Evolutionary conservation across 2,329 filamentous ascomycete species (phyloP).

Genomic region (Colletotrichum sp.): DNA sequence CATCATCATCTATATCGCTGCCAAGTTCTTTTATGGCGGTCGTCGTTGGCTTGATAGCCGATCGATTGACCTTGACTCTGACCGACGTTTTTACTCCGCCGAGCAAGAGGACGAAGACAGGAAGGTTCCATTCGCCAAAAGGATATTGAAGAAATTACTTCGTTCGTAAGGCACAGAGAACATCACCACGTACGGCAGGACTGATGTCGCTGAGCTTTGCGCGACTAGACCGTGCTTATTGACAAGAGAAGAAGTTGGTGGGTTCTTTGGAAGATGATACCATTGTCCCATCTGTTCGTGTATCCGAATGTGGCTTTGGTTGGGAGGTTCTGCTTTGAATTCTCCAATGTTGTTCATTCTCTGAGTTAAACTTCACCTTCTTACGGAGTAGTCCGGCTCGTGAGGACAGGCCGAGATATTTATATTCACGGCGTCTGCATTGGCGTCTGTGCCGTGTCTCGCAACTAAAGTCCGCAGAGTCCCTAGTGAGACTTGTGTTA

Average conservation of each 20-base stretch:
- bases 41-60: conserved; percentile 34
- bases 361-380: not conserved
- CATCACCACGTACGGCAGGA: not conserved
- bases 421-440: not conserved
- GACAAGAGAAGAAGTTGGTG: not conserved
- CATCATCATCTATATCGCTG: conserved; percentile 44
- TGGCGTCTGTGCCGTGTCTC: not conserved
- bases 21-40: conserved; percentile 42
- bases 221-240: not conserved
- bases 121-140: not conserved
- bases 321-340: not conserved
- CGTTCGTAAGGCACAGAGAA: not conserved
- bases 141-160: not conserved
- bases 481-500: not conserved
- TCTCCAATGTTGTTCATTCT: not conserved
- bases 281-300: not conserved
- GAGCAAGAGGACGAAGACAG: not conserved
- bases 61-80: conserved; percentile 39
- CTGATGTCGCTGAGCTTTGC: not conserved
- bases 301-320: not conserved
- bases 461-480: not conserved
- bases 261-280: not conserved
- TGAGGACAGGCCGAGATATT: not conserved
- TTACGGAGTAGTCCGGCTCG: not conserved
- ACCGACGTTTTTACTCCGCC: conserved; percentile 21